A percentile compares a stretch with the other conserved stretches of the same genome.
Evolutionary conservation across 73 alveolate species (phyloP).

Genomic region (Paramecium octaurelia): DNA sequence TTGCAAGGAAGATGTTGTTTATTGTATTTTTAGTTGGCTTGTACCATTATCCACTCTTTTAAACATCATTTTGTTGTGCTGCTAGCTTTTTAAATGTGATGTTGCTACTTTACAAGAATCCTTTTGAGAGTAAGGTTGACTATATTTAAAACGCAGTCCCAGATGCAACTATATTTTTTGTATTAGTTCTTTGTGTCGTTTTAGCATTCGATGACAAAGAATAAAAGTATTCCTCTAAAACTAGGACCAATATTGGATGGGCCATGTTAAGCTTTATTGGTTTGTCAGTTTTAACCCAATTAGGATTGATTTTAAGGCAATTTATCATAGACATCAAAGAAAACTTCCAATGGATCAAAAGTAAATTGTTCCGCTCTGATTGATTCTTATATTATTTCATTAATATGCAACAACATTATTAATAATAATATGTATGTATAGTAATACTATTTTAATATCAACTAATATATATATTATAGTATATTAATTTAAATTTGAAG

Average conservation of each 20-base stretch:
- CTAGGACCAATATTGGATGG: conserved; percentile 13
- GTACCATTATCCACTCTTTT: conserved; percentile 19
- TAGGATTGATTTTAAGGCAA: background rate
- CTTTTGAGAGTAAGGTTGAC: conserved; percentile 7
- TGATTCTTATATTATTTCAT: background rate
- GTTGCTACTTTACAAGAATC: background rate
- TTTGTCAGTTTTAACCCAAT: background rate
- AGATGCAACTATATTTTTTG: background rate
- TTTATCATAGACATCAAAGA: background rate
- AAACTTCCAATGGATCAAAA: background rate
- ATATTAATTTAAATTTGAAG: background rate
- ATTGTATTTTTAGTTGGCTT: background rate
- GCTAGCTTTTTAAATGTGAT: background rate
- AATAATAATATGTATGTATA: background rate
- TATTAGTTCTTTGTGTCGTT: background rate
- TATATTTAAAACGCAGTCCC: background rate
- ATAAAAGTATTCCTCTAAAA: background rate
- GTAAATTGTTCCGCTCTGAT: background rate
- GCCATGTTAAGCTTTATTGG: background rate
- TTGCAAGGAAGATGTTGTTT: conserved; percentile 1
- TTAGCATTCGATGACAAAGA: conserved; percentile 37
- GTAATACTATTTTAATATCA: background rate
- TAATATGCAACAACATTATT: background rate
- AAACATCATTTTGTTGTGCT: conserved; percentile 44
- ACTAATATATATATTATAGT: background rate